Percentiles rank a stretch among this genome's conserved stretches.
phyloP scores from a whole-genome alignment of 305 asterid genomes.

The Solanum chacoense region DNA sequence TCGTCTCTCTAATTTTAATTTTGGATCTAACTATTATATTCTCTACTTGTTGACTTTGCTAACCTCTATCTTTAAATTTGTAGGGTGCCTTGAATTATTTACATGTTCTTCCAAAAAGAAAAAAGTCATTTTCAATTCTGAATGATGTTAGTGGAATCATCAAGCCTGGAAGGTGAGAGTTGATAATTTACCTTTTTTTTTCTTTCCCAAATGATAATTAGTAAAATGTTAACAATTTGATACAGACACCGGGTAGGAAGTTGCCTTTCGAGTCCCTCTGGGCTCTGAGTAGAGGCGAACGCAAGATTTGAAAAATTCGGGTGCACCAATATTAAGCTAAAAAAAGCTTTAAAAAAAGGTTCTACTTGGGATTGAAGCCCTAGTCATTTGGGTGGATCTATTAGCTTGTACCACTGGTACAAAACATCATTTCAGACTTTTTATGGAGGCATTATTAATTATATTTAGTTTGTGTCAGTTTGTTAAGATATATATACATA shows the following conservation, averaged over 20 bases:
- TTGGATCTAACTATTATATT: not conserved
- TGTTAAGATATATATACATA: too few species aligned
- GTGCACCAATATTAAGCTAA: too few species aligned
- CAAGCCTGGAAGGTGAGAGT: constrained; percentile 18
- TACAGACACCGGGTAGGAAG: not conserved
- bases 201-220: not conserved
- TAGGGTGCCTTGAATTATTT: constrained; percentile 12
- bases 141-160: constrained; percentile 19
- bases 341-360: too few species aligned
- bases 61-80: not conserved
- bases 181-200: not conserved
- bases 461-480: too few species aligned
- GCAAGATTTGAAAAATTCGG: rapidly evolving
- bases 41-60: not conserved
- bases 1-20: not conserved
- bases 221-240: not conserved
- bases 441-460: too few species aligned
- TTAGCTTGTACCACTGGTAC: too few species aligned
- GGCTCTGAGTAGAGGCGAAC: too few species aligned
- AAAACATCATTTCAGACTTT: too few species aligned
- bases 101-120: constrained; percentile 10
- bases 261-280: not conserved
- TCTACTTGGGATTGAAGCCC: too few species aligned
- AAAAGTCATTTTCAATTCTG: constrained; percentile 7
- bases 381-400: too few species aligned